A percentile compares a stretch with the other conserved stretches of the same genome.
Conservation (phyloP, 2,329 filamentous ascomycete species). For the Penicillium sp. region DNA sequence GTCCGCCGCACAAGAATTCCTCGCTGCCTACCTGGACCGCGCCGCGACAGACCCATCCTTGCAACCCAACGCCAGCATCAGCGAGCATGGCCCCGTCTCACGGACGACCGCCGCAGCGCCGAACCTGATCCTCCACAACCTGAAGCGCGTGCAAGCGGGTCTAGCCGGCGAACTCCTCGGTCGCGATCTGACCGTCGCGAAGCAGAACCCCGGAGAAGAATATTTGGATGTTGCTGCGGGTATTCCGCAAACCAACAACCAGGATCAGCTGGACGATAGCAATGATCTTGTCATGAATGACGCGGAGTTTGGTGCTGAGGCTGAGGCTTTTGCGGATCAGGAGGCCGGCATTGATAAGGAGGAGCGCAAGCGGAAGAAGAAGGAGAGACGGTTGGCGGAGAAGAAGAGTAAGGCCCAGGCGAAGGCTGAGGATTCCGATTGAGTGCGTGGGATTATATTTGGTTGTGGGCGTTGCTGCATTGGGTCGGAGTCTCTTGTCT, state of each 20-base stretch:
- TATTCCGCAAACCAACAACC: slow-evolving; percentile 28
- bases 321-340: slow-evolving; percentile 36
- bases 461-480: slow-evolving; percentile 26
- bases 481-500: slow-evolving; percentile 22
- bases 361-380: slow-evolving; percentile 56
- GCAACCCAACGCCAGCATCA: slow-evolving; percentile 45
- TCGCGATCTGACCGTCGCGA: slow-evolving; percentile 39
- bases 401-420: slow-evolving; percentile 37
- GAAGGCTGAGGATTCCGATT: slow-evolving; percentile 28
- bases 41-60: slow-evolving; percentile 42
- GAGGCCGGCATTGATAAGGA: slow-evolving; percentile 49
- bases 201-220: slow-evolving; percentile 35
- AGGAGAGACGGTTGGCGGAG: slow-evolving; percentile 49
- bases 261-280: slow-evolving; percentile 36
- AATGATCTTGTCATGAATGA: slow-evolving; percentile 45
- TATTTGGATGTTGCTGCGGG: slow-evolving; percentile 40
- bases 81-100: slow-evolving; percentile 43
- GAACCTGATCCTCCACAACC: slow-evolving; percentile 44
- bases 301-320: slow-evolving; percentile 38
- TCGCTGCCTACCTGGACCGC: slow-evolving; percentile 43
- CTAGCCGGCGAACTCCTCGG: slow-evolving; percentile 43
- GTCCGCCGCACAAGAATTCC: slow-evolving; percentile 41
- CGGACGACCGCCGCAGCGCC: slow-evolving; percentile 41
- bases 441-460: slow-evolving; percentile 14
- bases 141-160: slow-evolving; percentile 46